Evolutionary conservation across 768 basidiomycete species (phyloP).

Genomic region (Cantharellus anzutake): DNA sequence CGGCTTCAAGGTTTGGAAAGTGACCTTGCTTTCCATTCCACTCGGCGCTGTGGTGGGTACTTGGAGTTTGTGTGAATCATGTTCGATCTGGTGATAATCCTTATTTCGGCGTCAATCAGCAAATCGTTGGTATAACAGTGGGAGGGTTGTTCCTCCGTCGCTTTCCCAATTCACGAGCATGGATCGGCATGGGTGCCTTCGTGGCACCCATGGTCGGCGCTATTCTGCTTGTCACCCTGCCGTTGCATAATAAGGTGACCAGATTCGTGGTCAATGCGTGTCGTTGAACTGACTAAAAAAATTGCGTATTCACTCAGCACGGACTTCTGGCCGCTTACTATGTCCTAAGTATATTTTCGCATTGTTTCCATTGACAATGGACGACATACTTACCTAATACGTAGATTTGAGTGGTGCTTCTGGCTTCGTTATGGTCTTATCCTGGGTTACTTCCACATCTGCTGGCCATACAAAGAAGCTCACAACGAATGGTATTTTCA

Average conservation of each 20-base stretch:
- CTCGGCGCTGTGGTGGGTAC: neutral
- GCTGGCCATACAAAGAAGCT: neutral
- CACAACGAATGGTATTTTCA: neutral
- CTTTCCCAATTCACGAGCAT: neutral
- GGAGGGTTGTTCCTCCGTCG: neutral
- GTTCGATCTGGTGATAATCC: neutral
- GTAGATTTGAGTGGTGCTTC: neutral
- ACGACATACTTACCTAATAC: neutral
- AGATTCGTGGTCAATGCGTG: neutral
- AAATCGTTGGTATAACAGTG: neutral
- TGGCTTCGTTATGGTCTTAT: neutral
- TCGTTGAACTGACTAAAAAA: neutral
- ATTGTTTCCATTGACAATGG: neutral
- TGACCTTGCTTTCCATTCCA: conserved; percentile 3
- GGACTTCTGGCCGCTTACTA: neutral
- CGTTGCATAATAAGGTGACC: neutral
- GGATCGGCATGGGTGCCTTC: neutral
- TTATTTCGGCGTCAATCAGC: neutral
- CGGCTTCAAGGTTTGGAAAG: conserved; percentile 8
- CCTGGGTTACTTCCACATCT: neutral
- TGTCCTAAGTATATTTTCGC: neutral
- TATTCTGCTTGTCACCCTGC: neutral
- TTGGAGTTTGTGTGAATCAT: neutral
- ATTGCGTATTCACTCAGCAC: neutral
- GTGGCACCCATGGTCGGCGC: neutral